Evolutionary conservation across 1,284 basidiomycete species (phyloP), one percentile per base, ranked within the genome.

Genomic region (Leucoagaricus sp.): DNA sequence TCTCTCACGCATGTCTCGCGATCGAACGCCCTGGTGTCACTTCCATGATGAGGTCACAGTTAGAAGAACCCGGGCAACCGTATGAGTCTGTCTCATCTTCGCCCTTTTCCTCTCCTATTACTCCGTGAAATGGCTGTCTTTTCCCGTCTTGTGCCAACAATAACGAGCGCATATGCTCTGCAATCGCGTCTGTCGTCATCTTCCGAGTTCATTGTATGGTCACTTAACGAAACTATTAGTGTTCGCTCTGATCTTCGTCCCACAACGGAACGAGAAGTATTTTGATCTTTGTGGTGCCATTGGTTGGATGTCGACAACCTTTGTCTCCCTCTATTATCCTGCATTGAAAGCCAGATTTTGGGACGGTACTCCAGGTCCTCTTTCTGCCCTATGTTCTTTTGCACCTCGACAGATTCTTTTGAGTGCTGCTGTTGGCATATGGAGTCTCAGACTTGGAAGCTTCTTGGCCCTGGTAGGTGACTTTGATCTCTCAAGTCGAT

Each of bases 231-330:
- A 17, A 17, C 41, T 31, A 52, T 19, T 60, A 82, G 82, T 75
- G 10, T 72, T 79, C 52, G 84, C 83, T 1, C 57, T 75, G 13
- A 67, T 84, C 7, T 86, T 84, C 61, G 82, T 86, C 3, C 85
- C 84, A 2, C 78, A 74, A 60, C 75, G 79, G 26, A 79, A 82
- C 51, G 84, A 86, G 47, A 81, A 68, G 59, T 86, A 71, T 63
- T 87, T 80, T 60, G 84, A 87, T 63, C 68, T 86, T 1, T 74
- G 76, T 31, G 89, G 89, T 13, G 77, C 85, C 2, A 60, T 84
- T 5, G 89, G 88, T n/a, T 91, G 87, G 74, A 67, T 89, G 28
- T 80, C 84, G 2, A 83, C 86, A 0, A 81, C 84, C 2, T 72
- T 82, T 31, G 62, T 85, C 13, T 90, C 87, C 15, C 70, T 90